Evolutionary conservation across 2,329 filamentous ascomycete species (phyloP), one percentile per base, ranked within the genome.

Genomic region (Teratosphaeria gauchensis): DNA sequence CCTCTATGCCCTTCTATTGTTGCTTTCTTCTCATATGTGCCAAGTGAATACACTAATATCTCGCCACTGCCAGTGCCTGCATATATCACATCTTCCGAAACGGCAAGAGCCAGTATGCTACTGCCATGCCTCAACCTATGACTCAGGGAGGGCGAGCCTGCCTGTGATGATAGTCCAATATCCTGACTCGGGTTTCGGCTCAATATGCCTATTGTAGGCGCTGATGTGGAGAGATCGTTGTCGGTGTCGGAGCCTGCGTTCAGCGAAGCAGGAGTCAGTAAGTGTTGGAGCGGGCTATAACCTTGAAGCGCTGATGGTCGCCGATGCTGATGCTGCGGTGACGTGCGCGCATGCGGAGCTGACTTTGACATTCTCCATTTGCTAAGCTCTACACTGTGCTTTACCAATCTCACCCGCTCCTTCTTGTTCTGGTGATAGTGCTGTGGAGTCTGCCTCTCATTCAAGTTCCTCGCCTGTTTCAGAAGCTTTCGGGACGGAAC

Each of bases 41-140:
- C 86, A 52, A 99, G 82, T 3, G 88, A 91, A 88, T 91, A 99
- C 52, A 92, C 81, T 53, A 95, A 80, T 61, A 99, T 95, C 76
- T 96, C 90, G 61, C 94, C 94, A 63, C 90, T 89, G 71, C 96
- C 91, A 1, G 94, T 92, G 48, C 94, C 94, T 19, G 92, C 92
- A 73, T 90, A 99, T 57, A 99, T 88, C 70, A 86, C 87, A 54
- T 88, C 81, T 56, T 89, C 81, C 59, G 90, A 91, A 28, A 96
- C 84, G 3, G 86, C 89, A 58, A 99, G 82, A 8, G 90, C 85
- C 55, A 99, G 84, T 54, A 95, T 88, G 2, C 88, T 90, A 72
- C 85, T 89, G 68, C 85, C 82, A 71, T 92, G 88, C 69, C 85
- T 82, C 62, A 95, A 82, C 64, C 85, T 85, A 72, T 95, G 90